phyloP scores from a whole-genome alignment of 192 early-diverging fungal genomes.

The Borealophlyctis nickersoniae region DNA sequence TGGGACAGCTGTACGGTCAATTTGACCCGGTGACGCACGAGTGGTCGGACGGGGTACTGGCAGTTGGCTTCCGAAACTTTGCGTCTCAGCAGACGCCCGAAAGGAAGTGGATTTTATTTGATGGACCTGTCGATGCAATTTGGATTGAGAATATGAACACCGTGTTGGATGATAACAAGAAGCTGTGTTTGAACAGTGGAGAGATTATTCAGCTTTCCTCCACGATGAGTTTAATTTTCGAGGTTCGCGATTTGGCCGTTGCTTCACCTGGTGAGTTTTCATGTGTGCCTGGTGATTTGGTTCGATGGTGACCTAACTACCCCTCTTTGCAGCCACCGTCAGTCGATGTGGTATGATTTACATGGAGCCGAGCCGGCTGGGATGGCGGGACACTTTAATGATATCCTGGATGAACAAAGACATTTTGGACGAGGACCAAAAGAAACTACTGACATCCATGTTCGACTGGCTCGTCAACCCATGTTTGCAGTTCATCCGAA shows the following conservation, averaged over 20 bases:
- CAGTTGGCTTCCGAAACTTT: slow-evolving; percentile 54
- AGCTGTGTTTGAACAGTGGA: slow-evolving; percentile 58
- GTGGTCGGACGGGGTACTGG: slow-evolving; percentile 62
- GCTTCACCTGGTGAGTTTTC: slow-evolving; percentile 49
- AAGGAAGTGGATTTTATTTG: slow-evolving; percentile 62
- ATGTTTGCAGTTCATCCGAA: slow-evolving; percentile 42
- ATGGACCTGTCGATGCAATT: slow-evolving; percentile 63
- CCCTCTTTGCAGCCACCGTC: slow-evolving; percentile 44
- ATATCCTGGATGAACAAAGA: slow-evolving; percentile 52
- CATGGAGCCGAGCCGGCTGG: slow-evolving; percentile 54
- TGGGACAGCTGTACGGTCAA: slow-evolving; percentile 63
- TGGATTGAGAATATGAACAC: slow-evolving; percentile 69
- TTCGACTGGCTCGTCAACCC: slow-evolving; percentile 54
- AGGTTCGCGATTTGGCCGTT: slow-evolving; percentile 58
- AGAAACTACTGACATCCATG: slow-evolving; percentile 30
- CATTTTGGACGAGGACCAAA: slow-evolving; percentile 33
- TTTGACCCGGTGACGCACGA: slow-evolving; percentile 62
- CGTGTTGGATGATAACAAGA: slow-evolving; percentile 60
- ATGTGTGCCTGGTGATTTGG: background rate
- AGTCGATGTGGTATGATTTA: slow-evolving; percentile 67
- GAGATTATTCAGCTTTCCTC: slow-evolving; percentile 63
- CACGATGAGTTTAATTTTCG: slow-evolving; percentile 62
- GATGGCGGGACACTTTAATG: slow-evolving; percentile 54
- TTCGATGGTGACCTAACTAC: background rate
- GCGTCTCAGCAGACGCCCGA: slow-evolving; percentile 53